These are phyloP conservation scores for Apiotrichum porosum DNA, from an alignment of 1,284 basidiomycete genomes.

Conservation along the genomic window DNA sequence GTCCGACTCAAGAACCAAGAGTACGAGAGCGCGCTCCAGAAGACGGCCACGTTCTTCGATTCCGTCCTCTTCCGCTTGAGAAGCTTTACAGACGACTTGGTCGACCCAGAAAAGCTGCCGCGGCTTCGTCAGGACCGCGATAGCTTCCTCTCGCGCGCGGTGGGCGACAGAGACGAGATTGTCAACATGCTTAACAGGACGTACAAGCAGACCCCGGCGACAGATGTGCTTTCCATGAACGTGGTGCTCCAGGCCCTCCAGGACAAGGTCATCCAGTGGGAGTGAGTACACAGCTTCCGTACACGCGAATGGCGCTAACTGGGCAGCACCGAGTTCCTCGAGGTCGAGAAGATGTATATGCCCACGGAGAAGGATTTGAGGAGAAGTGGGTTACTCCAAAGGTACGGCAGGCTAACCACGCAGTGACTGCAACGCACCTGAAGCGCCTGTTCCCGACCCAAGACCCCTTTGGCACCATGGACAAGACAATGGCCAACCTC, in stretches of 20 bases:
- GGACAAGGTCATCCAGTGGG: constrained; percentile 95
- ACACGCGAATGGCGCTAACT: too few species aligned
- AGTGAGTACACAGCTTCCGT: constrained; percentile 40
- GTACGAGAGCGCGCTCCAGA: constrained; percentile 68
- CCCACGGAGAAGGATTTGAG: constrained; percentile 49
- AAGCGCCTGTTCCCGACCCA: constrained; percentile 54
- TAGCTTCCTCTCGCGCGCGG: constrained; percentile 63
- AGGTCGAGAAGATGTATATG: constrained; percentile 52
- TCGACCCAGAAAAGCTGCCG: constrained; percentile 43
- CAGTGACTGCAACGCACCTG: constrained; percentile 49
- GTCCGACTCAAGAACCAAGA: constrained; percentile 85
- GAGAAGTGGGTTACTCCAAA: too few species aligned
- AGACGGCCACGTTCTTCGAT: constrained; percentile 61
- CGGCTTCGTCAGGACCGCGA: constrained; percentile 37
- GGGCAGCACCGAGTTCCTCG: constrained; percentile 51
- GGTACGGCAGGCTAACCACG: too few species aligned
- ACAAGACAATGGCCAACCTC: constrained; percentile 48
- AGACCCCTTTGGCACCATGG: constrained; percentile 44
- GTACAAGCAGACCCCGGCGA: constrained; percentile 72
- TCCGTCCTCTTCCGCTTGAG: constrained; percentile 52
- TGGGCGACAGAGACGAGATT: constrained; percentile 70
- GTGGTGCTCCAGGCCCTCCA: constrained; percentile 80
- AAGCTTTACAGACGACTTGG: constrained; percentile 43
- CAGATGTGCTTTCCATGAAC: constrained; percentile 84
- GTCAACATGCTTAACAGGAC: constrained; percentile 68